phyloP scores from a whole-genome alignment of 257 asterid genomes.

The Solanum chilense region DNA sequence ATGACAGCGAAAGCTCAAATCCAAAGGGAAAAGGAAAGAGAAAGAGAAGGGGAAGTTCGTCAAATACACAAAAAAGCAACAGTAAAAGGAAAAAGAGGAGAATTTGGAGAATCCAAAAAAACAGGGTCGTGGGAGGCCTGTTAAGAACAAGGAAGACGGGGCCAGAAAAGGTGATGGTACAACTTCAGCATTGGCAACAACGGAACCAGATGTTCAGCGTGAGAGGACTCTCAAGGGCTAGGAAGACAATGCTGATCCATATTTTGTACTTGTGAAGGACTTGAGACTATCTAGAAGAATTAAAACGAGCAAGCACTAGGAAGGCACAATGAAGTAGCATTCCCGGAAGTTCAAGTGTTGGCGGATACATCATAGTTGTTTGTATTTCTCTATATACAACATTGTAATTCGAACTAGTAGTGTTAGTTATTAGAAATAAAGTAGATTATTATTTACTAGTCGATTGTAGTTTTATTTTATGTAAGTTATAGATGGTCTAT shows the following conservation, averaged over 20 bases:
- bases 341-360: not conserved
- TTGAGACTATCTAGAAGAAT: not conserved
- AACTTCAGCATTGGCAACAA: too few relatives aligned
- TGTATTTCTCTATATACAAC: not conserved
- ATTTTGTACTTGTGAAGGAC: not conserved
- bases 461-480: not conserved
- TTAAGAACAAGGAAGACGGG: not conserved
- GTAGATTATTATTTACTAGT: not conserved
- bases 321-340: not conserved
- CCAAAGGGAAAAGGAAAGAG: too few relatives aligned
- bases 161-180: not conserved
- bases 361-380: not conserved
- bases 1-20: too few relatives aligned
- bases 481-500: not conserved
- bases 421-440: not conserved
- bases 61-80: too few relatives aligned
- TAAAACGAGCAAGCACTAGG: not conserved
- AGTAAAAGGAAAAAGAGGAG: not conserved
- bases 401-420: not conserved
- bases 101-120: not conserved
- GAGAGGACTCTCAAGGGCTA: constrained; percentile 5
- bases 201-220: not conserved
- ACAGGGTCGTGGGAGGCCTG: not conserved
- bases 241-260: not conserved
- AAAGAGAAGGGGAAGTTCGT: too few relatives aligned